Conservation (phyloP, 2,329 filamentous ascomycete genomes). For the Teratosphaeria nubilosa region DNA sequence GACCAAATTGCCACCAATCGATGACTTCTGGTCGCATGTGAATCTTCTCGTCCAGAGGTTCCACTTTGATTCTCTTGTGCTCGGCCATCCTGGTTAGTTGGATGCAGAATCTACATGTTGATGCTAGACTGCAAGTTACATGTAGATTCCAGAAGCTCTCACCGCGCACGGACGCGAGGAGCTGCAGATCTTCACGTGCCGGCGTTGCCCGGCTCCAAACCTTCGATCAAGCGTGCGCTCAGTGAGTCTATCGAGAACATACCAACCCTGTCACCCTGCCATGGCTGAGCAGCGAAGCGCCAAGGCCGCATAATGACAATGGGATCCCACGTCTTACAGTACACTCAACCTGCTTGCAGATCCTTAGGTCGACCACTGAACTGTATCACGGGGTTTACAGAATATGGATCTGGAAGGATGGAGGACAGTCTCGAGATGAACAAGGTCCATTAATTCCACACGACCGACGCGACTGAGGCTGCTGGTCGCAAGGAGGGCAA, state of each 20-base stretch:
- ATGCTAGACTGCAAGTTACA: not conserved
- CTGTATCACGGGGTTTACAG: not conserved
- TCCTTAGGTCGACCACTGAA: not conserved
- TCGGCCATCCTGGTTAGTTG: not conserved
- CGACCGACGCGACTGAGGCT: not conserved
- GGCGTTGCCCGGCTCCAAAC: not conserved
- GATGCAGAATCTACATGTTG: not conserved
- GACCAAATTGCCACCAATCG: conserved; percentile 18
- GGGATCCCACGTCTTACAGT: not conserved
- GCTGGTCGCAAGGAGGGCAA: not conserved
- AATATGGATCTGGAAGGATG: not conserved
- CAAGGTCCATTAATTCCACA: not conserved
- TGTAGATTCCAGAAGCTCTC: not conserved
- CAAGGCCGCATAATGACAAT: not conserved
- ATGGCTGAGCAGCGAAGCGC: not conserved
- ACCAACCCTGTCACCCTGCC: not conserved
- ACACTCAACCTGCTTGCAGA: not conserved
- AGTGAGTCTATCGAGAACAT: not conserved
- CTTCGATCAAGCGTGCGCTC: not conserved
- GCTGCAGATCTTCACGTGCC: not conserved
- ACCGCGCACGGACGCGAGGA: not conserved
- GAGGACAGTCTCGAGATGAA: not conserved
- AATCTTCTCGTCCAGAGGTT: conserved; percentile 19
- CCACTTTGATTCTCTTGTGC: conserved; percentile 10
- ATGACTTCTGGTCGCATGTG: conserved; percentile 13